Conservation (phyloP, 129 eudicot genomes). For the carrot (Daucus carota) region DNA sequence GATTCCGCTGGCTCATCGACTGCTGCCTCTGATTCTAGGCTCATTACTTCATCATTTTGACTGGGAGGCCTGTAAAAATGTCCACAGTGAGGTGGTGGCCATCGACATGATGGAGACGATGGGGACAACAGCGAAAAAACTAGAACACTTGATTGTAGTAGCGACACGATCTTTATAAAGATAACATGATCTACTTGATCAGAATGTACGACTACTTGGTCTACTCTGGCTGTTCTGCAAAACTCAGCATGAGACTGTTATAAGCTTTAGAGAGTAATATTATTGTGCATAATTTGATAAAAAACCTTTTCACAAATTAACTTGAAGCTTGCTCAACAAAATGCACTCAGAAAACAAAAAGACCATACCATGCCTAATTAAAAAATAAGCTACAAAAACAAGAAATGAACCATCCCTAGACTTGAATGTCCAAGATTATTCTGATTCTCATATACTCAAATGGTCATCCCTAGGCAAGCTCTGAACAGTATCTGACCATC, state of each 20-base stretch:
- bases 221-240: not conserved
- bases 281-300: not conserved
- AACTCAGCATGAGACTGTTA: not conserved
- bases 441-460: conserved; percentile 63
- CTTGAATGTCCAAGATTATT: not conserved
- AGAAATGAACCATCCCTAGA: not conserved
- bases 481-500: conserved; percentile 98
- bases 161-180: not conserved
- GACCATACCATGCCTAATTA: not conserved
- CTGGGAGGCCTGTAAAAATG: not conserved
- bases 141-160: not conserved
- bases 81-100: not conserved
- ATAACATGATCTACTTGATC: too few species aligned
- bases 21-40: not conserved
- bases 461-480: conserved; percentile 91
- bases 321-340: not conserved
- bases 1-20: not conserved
- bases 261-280: not conserved
- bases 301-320: conserved; percentile 5
- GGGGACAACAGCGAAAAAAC: not conserved
- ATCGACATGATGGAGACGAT: conserved; percentile 1
- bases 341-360: conserved; percentile 1
- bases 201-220: not conserved
- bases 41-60: not conserved
- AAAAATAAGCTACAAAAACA: not conserved